A percentile compares a stretch with the other conserved stretches of the same genome.
phyloP scores from a whole-genome alignment of 1,284 basidiomycete genomes.

The Cryptococcus sp. region DNA sequence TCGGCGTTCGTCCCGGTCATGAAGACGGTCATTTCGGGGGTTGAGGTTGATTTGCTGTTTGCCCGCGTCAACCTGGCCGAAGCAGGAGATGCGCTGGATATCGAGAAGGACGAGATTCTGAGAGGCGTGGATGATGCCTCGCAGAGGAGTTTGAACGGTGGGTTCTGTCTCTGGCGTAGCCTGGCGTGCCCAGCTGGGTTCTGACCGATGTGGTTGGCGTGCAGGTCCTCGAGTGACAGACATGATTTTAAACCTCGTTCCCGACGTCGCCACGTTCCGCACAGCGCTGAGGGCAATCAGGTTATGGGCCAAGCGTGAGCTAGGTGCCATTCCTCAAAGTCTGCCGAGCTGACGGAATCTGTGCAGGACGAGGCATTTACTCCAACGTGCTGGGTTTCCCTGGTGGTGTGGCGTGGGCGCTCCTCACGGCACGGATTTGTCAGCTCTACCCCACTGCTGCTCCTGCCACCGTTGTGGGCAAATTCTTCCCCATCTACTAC shows the following conservation, averaged over 20 bases:
- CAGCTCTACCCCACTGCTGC: constrained; percentile 95
- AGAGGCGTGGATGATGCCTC: constrained; percentile 92
- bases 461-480: constrained; percentile 91
- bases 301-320: constrained; percentile 90
- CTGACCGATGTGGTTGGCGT: neutral
- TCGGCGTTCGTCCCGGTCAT: constrained; percentile 96
- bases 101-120: constrained; percentile 87
- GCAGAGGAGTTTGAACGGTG: constrained; percentile 89
- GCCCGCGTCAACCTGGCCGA: constrained; percentile 56
- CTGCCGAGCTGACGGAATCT: neutral
- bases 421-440: constrained; percentile 97
- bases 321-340: neutral
- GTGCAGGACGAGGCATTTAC: constrained; percentile 85
- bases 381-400: constrained; percentile 98
- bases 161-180: constrained; percentile 19
- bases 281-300: constrained; percentile 94
- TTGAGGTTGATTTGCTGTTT: constrained; percentile 92
- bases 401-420: constrained; percentile 98
- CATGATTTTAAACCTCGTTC: constrained; percentile 91
- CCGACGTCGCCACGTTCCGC: constrained; percentile 90
- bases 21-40: constrained; percentile 84
- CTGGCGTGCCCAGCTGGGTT: neutral
- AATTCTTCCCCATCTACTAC: constrained; percentile 95
- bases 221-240: constrained; percentile 92
- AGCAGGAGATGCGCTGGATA: constrained; percentile 82